phyloP scores from a whole-genome alignment of 2,329 filamentous ascomycete species.

The Reticulascus tulasneorum region DNA sequence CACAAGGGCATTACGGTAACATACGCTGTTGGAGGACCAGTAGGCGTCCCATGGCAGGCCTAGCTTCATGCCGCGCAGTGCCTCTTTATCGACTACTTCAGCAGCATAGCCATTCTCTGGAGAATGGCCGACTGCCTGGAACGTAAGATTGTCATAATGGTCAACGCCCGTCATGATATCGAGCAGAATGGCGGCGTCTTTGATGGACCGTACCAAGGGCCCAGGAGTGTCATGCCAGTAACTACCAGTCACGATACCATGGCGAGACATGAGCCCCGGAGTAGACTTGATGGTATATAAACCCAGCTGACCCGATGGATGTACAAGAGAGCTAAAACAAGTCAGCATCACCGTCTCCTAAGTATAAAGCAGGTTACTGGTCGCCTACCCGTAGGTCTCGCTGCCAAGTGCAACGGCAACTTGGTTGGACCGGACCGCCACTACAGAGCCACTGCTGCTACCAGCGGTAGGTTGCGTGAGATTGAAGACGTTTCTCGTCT shows the following conservation, averaged over 20 bases:
- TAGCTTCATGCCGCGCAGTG: neutral
- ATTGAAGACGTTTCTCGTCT: conserved; percentile 10
- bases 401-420: too few species aligned
- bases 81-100: neutral
- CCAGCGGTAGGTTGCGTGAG: conserved; percentile 8
- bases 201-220: conserved; percentile 1
- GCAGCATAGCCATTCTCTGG: neutral
- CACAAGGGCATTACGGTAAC: too few species aligned
- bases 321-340: neutral
- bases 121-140: neutral
- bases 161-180: conserved; percentile 1
- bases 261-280: conserved; percentile 2
- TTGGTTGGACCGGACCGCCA: conserved; percentile 3
- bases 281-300: conserved; percentile 5
- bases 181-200: conserved; percentile 1
- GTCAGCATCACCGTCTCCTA: too few species aligned
- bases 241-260: conserved; percentile 3
- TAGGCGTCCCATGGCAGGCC: conserved; percentile 2
- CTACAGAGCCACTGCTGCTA: conserved; percentile 8
- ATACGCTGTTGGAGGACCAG: too few species aligned
- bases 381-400: too few species aligned
- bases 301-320: conserved; percentile 2
- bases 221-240: conserved; percentile 6
- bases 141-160: conserved; percentile 1
- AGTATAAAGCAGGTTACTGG: too few species aligned